Evolutionary conservation across 768 basidiomycete genomes (phyloP), one percentile per base, ranked within the genome.

Genomic region (Hygrophorus pudorinus): DNA sequence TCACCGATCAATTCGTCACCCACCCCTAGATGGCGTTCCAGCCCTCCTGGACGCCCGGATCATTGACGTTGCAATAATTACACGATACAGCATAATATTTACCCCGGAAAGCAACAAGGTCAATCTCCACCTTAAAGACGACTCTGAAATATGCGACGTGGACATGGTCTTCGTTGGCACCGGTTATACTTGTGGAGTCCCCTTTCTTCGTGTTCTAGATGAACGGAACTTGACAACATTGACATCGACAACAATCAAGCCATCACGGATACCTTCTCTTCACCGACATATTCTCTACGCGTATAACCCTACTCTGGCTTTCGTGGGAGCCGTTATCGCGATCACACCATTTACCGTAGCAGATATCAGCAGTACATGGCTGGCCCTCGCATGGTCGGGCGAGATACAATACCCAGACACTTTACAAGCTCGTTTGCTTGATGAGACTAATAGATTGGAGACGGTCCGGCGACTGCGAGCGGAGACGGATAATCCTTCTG

Each of bases 331-430:
- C 1, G 47, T 65, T 8, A 55, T 71, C 41, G 63, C 65, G 12
- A 69, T 65, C 49, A 73, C 66, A 7, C 74, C 74, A 2, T 76
- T 75, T 52, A 61, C 61, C 3, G 59, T 74, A 48, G 66, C 68
- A 1, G 73, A 76, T 46, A 57, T 76, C 37, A 60, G 60, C n/a
- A 71, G 68, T 54, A 71, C 68, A 2, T 75, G 69, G 69, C 62
- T 76, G 32, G 53, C 71, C 1, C 56, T 71, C 16, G 63, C 65
- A 2, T 75, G 71, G 70, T 44, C 48, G 2, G 51, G 58, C 2
- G 46, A 53, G 21, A 51, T 65, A 11, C 11, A 48, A 1, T 63
- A 70, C 45, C 71, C 72, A 0, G 40, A 53, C 16, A 63, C 66
- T 1, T 7, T 51, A 2, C 58, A 60, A 24, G 62, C 47, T 0